Percentiles rank a stretch among this genome's conserved stretches.
Conservation (phyloP, 108 stramenopile genomes). For the Craspedostauros australis region DNA sequence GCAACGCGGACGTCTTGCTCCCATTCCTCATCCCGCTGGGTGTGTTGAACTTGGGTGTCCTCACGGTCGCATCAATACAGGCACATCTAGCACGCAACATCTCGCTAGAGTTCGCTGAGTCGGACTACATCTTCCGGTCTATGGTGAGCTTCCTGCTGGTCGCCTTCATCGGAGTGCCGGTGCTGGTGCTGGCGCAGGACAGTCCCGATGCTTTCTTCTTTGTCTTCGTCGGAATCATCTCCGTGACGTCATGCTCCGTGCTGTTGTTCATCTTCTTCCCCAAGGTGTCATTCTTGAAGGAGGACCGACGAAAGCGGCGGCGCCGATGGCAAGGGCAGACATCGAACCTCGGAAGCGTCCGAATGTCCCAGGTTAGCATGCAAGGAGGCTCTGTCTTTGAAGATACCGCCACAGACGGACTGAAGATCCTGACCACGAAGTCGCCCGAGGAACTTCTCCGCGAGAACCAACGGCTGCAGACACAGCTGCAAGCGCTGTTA, state of each 20-base stretch:
- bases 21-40: no score
- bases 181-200: slow-evolving; percentile 23
- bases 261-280: slow-evolving; percentile 45
- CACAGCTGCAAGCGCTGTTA: no score
- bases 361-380: no score
- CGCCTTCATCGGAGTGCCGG: slow-evolving; percentile 33
- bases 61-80: no score
- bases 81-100: slow-evolving; percentile 51
- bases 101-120: slow-evolving; percentile 45
- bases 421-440: slow-evolving; percentile 8
- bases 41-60: no score
- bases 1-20: no score
- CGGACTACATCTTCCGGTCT: slow-evolving; percentile 31
- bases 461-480: slow-evolving; percentile 1
- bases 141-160: slow-evolving; percentile 15
- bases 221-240: slow-evolving; percentile 18
- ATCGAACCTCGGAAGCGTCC: no score
- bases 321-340: no score
- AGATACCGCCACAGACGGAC: no score
- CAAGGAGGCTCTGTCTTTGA: no score
- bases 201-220: slow-evolving; percentile 21
- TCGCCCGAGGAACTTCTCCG: slow-evolving; percentile 1
- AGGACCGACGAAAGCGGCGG: no score
- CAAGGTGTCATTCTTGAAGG: slow-evolving; percentile 30
- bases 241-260: slow-evolving; percentile 17